Conservation (phyloP, 495 filamentous ascomycete species). For the Glutinoglossum americanum region DNA sequence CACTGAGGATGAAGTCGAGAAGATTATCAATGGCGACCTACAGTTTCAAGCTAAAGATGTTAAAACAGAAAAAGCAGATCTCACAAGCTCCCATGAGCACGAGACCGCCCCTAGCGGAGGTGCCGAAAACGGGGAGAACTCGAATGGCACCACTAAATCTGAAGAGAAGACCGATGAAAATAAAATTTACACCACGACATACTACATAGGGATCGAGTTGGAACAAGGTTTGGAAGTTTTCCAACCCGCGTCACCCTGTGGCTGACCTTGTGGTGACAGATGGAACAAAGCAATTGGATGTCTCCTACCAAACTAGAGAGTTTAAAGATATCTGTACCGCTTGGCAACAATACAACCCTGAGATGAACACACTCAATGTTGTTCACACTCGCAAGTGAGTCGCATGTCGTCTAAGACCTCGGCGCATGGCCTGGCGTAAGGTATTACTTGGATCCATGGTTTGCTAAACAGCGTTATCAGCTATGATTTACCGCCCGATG, state of each 20-base stretch:
- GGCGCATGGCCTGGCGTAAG: neutral
- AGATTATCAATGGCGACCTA: conserved; percentile 48
- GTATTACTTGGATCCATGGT: neutral
- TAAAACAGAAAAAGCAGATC: conserved; percentile 36
- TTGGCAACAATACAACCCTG: conserved; percentile 18
- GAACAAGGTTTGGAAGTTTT: conserved; percentile 26
- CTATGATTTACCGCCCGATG: conserved; percentile 68
- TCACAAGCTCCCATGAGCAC: conserved; percentile 31
- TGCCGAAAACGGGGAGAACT: conserved; percentile 15
- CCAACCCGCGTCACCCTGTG: conserved; percentile 9
- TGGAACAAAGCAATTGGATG: conserved; percentile 29
- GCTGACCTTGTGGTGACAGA: conserved; percentile 19
- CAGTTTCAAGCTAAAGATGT: conserved; percentile 39
- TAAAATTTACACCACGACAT: conserved; percentile 64
- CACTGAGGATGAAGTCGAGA: conserved; percentile 45
- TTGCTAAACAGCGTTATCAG: conserved; percentile 21
- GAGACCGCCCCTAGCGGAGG: conserved; percentile 27
- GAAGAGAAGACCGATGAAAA: conserved; percentile 14
- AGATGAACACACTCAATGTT: conserved; percentile 43
- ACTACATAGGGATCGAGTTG: conserved; percentile 68
- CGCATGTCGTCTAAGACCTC: conserved; percentile 9
- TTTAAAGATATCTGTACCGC: conserved; percentile 19
- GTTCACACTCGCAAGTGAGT: conserved; percentile 59
- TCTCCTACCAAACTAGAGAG: conserved; percentile 16
- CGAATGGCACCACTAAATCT: conserved; percentile 2